Percentiles rank a stretch among this genome's conserved stretches.
Conservation (phyloP, 2,329 filamentous ascomycete genomes). For the Clonostachys rosea region DNA sequence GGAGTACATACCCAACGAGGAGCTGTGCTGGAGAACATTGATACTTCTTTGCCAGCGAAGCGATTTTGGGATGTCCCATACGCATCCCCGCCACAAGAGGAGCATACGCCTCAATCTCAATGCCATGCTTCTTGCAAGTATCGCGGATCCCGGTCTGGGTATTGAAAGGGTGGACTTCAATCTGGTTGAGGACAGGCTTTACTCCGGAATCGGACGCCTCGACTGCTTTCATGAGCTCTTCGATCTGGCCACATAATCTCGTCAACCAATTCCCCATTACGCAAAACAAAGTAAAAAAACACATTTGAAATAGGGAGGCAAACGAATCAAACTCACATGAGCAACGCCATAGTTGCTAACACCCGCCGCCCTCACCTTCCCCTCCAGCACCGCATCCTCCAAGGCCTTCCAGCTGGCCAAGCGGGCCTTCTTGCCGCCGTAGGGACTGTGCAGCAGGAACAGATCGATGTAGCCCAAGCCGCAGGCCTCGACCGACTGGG, state of each 20-base stretch:
- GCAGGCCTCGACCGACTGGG: slow-evolving; percentile 56
- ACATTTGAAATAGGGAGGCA: no score
- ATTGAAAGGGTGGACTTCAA: slow-evolving; percentile 81
- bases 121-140: slow-evolving; percentile 61
- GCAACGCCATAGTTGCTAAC: slow-evolving; percentile 76
- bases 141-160: slow-evolving; percentile 63
- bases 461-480: slow-evolving; percentile 74
- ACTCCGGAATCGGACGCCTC: slow-evolving; percentile 51
- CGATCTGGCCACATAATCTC: slow-evolving; percentile 37
- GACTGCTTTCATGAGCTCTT: slow-evolving; percentile 52
- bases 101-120: slow-evolving; percentile 75
- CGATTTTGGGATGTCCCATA: slow-evolving; percentile 63
- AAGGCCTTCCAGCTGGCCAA: slow-evolving; percentile 72
- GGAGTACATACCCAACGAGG: slow-evolving; percentile 46
- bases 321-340: slow-evolving; percentile 50
- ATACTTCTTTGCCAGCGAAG: slow-evolving; percentile 62
- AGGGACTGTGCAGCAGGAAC: slow-evolving; percentile 75
- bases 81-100: slow-evolving; percentile 68
- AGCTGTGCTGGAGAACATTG: slow-evolving; percentile 67
- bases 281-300: no score
- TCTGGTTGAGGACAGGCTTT: slow-evolving; percentile 70
- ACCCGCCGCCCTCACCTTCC: slow-evolving; percentile 66
- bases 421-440: slow-evolving; percentile 64
- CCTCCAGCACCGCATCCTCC: slow-evolving; percentile 69
- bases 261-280: neutral